Conservation (phyloP, 805 yeast genomes). For the Ogataea paradorogensis region DNA sequence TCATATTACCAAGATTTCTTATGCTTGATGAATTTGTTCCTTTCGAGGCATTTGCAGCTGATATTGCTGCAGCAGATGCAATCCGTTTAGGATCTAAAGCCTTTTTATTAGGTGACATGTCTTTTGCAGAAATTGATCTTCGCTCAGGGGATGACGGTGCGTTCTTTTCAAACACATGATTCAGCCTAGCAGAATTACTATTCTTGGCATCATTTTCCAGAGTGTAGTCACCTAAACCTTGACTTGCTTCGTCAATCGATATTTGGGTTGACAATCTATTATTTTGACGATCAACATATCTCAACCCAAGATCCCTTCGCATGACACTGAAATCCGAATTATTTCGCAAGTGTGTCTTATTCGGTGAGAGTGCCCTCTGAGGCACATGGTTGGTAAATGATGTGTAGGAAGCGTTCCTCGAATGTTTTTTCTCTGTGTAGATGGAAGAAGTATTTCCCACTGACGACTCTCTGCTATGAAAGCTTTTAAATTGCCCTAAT, state of each 20-base stretch:
- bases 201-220: too few species aligned
- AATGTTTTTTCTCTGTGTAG: slow-evolving; percentile 40
- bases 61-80: slow-evolving; percentile 32
- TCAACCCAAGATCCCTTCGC: slow-evolving; percentile 16
- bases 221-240: not conserved
- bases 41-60: slow-evolving; percentile 45
- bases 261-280: not conserved
- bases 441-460: slow-evolving; percentile 36
- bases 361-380: slow-evolving; percentile 21
- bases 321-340: slow-evolving; percentile 41
- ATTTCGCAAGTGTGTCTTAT: slow-evolving; percentile 40
- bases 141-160: slow-evolving; percentile 34
- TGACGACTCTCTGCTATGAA: slow-evolving; percentile 30
- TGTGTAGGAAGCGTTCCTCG: slow-evolving; percentile 35
- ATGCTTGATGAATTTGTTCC: slow-evolving; percentile 37
- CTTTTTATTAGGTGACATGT: slow-evolving; percentile 26
- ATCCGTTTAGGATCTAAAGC: slow-evolving; percentile 37
- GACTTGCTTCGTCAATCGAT: not conserved
- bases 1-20: slow-evolving; percentile 40
- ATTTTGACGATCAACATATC: not conserved
- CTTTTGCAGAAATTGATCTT: slow-evolving; percentile 53
- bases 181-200: not conserved
- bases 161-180: slow-evolving; percentile 1
- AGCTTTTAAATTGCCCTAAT: not conserved
- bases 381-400: slow-evolving; percentile 24